phyloP scores from a whole-genome alignment of 495 filamentous ascomycete genomes.

The Paragyromitra xinjiangensis region DNA sequence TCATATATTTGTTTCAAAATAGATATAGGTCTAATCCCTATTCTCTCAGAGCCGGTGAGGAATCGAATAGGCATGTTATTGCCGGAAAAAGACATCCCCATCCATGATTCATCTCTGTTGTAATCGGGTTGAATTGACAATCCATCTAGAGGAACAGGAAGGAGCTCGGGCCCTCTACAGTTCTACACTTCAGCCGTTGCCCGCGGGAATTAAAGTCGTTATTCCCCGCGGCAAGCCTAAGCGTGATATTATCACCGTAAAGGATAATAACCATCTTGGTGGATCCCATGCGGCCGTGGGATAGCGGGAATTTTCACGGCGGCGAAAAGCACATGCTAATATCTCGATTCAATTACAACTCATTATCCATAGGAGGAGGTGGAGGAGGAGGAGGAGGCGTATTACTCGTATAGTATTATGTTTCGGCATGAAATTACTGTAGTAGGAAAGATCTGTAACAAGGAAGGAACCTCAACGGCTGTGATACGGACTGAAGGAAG shows the following conservation, averaged over 20 bases:
- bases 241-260: conserved; percentile 21
- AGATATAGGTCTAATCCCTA: not conserved
- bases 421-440: conserved; percentile 7
- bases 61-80: not conserved
- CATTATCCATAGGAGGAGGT: too few relatives aligned
- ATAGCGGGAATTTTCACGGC: not conserved
- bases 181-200: conserved; percentile 28
- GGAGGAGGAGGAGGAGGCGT: not conserved
- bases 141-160: conserved; percentile 41
- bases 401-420: conserved; percentile 11
- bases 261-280: conserved; percentile 17
- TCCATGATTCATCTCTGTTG: conserved; percentile 32
- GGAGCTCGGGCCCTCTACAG: conserved; percentile 39
- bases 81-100: conserved; percentile 30
- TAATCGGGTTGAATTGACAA: conserved; percentile 46
- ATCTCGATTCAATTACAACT: not conserved
- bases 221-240: conserved; percentile 44
- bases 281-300: not conserved
- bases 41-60: not conserved
- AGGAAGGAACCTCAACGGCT: conserved; percentile 8
- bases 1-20: conserved; percentile 29
- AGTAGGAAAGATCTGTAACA: conserved; percentile 8
- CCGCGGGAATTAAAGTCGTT: conserved; percentile 47
- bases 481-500: conserved; percentile 4
- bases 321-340: not conserved